phyloP scores from a whole-genome alignment of 2,329 filamentous ascomycete genomes.

The Epichloe gansuensis region DNA sequence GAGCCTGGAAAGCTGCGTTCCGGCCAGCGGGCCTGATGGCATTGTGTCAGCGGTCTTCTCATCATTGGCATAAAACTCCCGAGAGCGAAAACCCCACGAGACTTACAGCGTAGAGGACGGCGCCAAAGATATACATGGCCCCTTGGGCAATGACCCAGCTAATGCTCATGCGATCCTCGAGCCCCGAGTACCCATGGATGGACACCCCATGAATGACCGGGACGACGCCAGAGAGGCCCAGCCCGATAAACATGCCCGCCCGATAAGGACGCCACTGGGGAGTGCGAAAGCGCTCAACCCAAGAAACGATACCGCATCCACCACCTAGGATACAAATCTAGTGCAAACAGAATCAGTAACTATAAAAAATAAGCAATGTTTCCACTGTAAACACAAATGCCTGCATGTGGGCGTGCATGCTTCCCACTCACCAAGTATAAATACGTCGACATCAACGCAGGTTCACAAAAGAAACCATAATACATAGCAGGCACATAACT shows the following conservation, averaged over 20 bases:
- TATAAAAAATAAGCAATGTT: background rate
- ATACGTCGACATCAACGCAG: constrained; percentile 54
- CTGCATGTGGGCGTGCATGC: background rate
- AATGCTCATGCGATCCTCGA: constrained; percentile 65
- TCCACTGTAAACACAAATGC: background rate
- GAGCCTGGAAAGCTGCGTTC: constrained; percentile 64
- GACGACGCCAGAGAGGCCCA: constrained; percentile 73
- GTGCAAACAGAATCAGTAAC: background rate
- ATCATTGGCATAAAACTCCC: background rate
- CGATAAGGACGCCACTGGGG: constrained; percentile 75
- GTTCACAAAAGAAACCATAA: constrained; percentile 69
- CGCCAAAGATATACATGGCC: constrained; percentile 71
- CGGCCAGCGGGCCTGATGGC: constrained; percentile 55
- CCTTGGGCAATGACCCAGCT: constrained; percentile 72
- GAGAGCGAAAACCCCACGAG: background rate
- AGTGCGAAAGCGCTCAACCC: constrained; percentile 72
- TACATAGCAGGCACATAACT: constrained; percentile 81
- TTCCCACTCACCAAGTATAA: constrained; percentile 53
- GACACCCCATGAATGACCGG: constrained; percentile 67
- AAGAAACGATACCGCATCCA: constrained; percentile 65
- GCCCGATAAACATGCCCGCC: constrained; percentile 75
- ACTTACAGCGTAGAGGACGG: constrained; percentile 70
- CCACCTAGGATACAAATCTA: constrained; percentile 67
- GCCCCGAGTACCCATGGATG: constrained; percentile 51
- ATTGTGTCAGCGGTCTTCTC: background rate